phyloP scores from a whole-genome alignment of 2,329 filamentous ascomycete species.

The Raffaelea deltoideospora region DNA sequence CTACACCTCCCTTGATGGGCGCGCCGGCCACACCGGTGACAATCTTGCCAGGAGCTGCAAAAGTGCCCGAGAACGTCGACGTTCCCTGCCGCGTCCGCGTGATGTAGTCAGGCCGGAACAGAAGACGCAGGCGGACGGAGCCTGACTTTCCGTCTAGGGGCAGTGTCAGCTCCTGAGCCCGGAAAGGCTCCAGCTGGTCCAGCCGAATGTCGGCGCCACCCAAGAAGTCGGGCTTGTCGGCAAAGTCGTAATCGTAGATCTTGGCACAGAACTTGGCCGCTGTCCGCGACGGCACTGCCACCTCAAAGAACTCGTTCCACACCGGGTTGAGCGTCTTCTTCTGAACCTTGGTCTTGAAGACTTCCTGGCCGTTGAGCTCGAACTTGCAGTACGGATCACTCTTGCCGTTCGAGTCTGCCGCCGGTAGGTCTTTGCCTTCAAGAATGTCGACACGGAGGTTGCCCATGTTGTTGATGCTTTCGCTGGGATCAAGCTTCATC shows the following conservation, averaged over 20 bases:
- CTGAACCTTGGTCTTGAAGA: slow-evolving; percentile 88
- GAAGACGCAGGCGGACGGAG: slow-evolving; percentile 61
- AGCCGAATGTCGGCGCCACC: slow-evolving; percentile 65
- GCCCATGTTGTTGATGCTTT: slow-evolving; percentile 99
- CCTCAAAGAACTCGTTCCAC: slow-evolving; percentile 95
- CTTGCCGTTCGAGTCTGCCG: slow-evolving; percentile 90
- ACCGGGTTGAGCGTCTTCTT: slow-evolving; percentile 92
- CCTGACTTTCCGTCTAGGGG: slow-evolving; percentile 82
- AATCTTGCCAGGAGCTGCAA: slow-evolving; percentile 74
- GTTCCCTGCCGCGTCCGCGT: slow-evolving; percentile 76
- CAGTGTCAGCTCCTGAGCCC: slow-evolving; percentile 57
- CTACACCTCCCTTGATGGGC: slow-evolving; percentile 83
- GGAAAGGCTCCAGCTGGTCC: slow-evolving; percentile 70
- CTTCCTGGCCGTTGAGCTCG: slow-evolving; percentile 70
- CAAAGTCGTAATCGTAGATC: slow-evolving; percentile 94
- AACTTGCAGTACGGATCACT: slow-evolving; percentile 97
- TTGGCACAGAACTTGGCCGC: slow-evolving; percentile 69
- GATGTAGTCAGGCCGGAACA: slow-evolving; percentile 90
- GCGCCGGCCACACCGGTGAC: slow-evolving; percentile 68
- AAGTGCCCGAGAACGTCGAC: slow-evolving; percentile 84
- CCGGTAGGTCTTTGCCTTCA: slow-evolving; percentile 73
- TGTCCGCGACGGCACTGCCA: slow-evolving; percentile 67
- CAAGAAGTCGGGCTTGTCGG: slow-evolving; percentile 84
- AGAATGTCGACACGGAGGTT: slow-evolving; percentile 86
- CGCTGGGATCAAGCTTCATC: slow-evolving; percentile 85